Percentiles rank a stretch among this genome's conserved stretches.
These are phyloP conservation scores for Phytophthora colocasiae DNA, from an alignment of 352 stramenopile species.

Conservation along the genomic window DNA sequence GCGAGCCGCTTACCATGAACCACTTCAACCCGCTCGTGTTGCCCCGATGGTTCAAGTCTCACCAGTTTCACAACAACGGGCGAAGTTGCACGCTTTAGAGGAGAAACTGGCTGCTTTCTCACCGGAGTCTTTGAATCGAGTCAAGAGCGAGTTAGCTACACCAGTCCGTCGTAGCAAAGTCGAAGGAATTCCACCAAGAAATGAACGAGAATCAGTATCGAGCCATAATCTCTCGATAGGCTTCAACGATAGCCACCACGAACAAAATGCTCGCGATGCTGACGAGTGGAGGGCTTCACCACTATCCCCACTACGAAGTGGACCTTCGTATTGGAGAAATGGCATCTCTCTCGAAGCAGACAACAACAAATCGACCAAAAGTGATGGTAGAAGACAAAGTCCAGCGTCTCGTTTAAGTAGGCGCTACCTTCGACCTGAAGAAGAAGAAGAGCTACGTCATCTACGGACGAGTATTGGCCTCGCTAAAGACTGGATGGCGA, in stretches of 20 bases:
- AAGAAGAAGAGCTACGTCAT: slow-evolving; percentile 58
- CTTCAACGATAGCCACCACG: background rate
- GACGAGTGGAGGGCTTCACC: slow-evolving; percentile 44
- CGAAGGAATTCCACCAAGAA: background rate
- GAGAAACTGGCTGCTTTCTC: slow-evolving; percentile 63
- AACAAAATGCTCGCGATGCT: background rate
- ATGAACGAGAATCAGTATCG: slow-evolving; percentile 4
- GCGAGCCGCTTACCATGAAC: slow-evolving; percentile 6
- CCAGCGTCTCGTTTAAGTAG: slow-evolving; percentile 25
- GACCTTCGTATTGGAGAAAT: slow-evolving; percentile 59
- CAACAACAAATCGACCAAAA: background rate
- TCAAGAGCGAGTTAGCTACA: slow-evolving; percentile 27
- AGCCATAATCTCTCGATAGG: background rate
- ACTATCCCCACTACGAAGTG: slow-evolving; percentile 54
- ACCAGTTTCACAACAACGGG: slow-evolving; percentile 55
- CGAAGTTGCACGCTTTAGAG: slow-evolving; percentile 64
- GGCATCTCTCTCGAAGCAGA: slow-evolving; percentile 55
- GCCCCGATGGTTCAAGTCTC: slow-evolving; percentile 29
- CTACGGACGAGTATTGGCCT: slow-evolving; percentile 69
- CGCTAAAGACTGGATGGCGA: slow-evolving; percentile 72
- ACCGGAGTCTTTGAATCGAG: slow-evolving; percentile 53
- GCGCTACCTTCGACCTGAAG: slow-evolving; percentile 65
- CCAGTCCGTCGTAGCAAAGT: slow-evolving; percentile 3
- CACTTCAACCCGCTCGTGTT: slow-evolving; percentile 7
- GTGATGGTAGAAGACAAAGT: background rate